These are phyloP conservation scores for apple (Malus domestica) DNA, from an alignment of 306 rosid genomes.

Conservation along the genomic window DNA sequence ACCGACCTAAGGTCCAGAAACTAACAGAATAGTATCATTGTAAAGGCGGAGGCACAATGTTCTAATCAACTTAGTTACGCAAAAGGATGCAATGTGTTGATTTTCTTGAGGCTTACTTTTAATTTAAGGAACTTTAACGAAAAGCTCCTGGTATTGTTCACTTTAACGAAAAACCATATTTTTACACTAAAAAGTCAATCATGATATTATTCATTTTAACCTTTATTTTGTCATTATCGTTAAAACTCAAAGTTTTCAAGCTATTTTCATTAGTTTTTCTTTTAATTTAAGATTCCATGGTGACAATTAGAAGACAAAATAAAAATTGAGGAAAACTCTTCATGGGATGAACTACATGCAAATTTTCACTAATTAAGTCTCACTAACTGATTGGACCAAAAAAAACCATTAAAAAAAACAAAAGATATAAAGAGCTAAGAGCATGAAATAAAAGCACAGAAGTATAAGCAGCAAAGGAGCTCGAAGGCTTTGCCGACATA, in stretches of 20 bases:
- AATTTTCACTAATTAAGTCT: constrained; percentile 39
- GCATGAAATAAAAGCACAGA: constrained; percentile 34
- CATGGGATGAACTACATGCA: constrained; percentile 27
- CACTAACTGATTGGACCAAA: constrained; percentile 14
- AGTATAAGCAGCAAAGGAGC: constrained; percentile 28
- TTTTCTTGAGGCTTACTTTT: too few relatives aligned
- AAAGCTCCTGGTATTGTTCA: too few relatives aligned
- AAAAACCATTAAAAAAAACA: constrained; percentile 10
- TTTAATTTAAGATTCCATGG: not conserved
- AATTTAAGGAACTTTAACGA: too few relatives aligned
- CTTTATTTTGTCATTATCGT: too few relatives aligned
- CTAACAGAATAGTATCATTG: not conserved
- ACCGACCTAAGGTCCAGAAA: too few relatives aligned
- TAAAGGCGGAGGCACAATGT: not conserved
- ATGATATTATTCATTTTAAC: too few relatives aligned
- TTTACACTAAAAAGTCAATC: too few relatives aligned
- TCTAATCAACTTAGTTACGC: too few relatives aligned
- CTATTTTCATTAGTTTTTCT: too few relatives aligned
- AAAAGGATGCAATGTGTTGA: too few relatives aligned
- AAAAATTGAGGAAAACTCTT: not conserved
- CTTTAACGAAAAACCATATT: too few relatives aligned
- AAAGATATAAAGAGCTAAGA: constrained; percentile 22
- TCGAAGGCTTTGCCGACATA: constrained; percentile 52
- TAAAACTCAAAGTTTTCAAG: too few relatives aligned
- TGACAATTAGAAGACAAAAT: not conserved